Evolutionary conservation across 2,329 filamentous ascomycete species (phyloP), one percentile per base, ranked within the genome.

Genomic region (Aspergillus sergii): DNA sequence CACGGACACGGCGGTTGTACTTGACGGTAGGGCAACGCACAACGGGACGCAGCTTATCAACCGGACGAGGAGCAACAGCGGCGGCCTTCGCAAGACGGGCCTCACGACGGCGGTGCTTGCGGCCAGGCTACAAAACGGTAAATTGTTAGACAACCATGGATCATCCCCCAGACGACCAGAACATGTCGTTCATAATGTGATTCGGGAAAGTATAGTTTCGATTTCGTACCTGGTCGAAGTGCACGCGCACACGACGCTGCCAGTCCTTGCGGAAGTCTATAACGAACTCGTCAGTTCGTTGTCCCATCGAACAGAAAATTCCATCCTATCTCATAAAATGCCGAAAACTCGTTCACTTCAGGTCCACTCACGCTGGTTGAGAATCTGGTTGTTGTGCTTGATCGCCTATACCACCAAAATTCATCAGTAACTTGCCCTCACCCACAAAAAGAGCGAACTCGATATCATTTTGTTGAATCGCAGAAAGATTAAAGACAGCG

Each of bases 371-470:
- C 91, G 94, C 89, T 96, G 96, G 89, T 94, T 91, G 82, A 91
- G 91, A 84, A 97, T 91, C 88, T 94, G 91, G 88, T 97, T 93
- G 88, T 98, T 98, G 91, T 97, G 93, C 90, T 96, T 96, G 93
- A 98, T 97, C 88, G 94, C 92, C 94, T 90, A 79, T 73, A 75
- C 72, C 69, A 77, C 76, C 69, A 72, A 66, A 60, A 58, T 46
- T 53, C 46, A 65, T 72, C 67, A 71, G 67, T 61, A 69, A 56
- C 43, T 43, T 50, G 23, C 43, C 36, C 36, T 59, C 46, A 58
- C 43, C 19, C 59, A 43, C 32, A 36, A 57, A 62, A 62, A 39
- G 56, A 61, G 23, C 28, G 58, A 21, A 57, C 57, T 64, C 58
- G 60, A 65, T 50, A 59, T 58, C 60, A 63, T 68, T 57, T 64